Conservation (phyloP, 176 grass and related monocot genomes). For the Alopecurus myosuroides region DNA sequence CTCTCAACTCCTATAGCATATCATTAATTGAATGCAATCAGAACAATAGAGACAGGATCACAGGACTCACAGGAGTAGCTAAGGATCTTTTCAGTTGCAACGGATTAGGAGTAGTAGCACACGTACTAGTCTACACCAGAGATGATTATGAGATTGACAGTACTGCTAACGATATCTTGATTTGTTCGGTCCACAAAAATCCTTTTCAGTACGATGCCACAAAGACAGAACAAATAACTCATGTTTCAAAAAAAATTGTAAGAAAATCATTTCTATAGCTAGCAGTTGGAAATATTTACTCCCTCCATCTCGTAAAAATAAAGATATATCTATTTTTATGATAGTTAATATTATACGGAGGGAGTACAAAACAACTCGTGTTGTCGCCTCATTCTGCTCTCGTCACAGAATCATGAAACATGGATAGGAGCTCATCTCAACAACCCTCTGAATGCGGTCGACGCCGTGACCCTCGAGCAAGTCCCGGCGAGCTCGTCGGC, state of each 20-base stretch:
- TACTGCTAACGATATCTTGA: not conserved
- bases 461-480: too few relatives aligned
- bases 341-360: too few relatives aligned
- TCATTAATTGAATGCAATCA: too few relatives aligned
- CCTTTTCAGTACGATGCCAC: not conserved
- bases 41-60: too few relatives aligned
- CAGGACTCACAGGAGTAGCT: not conserved
- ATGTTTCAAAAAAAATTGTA: too few relatives aligned
- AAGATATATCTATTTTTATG: too few relatives aligned
- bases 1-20: too few relatives aligned
- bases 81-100: not conserved
- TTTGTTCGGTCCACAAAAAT: not conserved
- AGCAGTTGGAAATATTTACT: not conserved
- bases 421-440: slow-evolving; percentile 12
- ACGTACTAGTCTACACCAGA: not conserved
- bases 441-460: not conserved
- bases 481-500: slow-evolving; percentile 24
- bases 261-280: too few relatives aligned
- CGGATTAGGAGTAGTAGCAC: not conserved
- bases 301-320: too few relatives aligned
- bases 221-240: too few relatives aligned
- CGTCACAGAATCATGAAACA: slow-evolving; percentile 17
- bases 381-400: not conserved
- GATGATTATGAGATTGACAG: not conserved
- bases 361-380: not conserved